Evolutionary conservation across 2,329 filamentous ascomycete species (phyloP).

Genomic region (Phialophora expanda): DNA sequence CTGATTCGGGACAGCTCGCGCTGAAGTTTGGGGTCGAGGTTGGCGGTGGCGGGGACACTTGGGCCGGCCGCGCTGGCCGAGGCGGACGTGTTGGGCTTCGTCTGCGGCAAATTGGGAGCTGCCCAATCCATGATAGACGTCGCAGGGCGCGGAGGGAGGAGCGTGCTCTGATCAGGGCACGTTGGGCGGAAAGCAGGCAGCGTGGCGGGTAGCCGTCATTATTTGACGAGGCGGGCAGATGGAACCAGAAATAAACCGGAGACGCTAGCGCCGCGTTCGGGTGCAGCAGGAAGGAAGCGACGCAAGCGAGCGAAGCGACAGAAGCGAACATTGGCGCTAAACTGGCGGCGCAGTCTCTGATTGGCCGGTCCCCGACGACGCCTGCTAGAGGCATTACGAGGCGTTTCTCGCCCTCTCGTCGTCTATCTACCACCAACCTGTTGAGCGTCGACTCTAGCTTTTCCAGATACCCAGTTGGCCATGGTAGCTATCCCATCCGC

Average conservation of each 20-base stretch:
- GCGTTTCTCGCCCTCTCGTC: background rate
- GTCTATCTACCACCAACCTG: background rate
- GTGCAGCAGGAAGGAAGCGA: background rate
- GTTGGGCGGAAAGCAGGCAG: background rate
- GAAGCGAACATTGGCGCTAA: constrained; percentile 16
- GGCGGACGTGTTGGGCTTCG: constrained; percentile 30
- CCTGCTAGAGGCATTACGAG: background rate
- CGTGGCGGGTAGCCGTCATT: background rate
- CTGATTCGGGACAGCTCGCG: constrained; percentile 65
- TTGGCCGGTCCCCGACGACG: constrained; percentile 28
- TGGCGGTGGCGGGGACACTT: constrained; percentile 28
- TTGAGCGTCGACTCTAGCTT: background rate
- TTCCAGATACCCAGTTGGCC: background rate
- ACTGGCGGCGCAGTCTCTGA: constrained; percentile 19
- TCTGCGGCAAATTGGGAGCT: constrained; percentile 33
- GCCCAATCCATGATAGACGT: constrained; percentile 35
- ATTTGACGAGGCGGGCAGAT: constrained; percentile 19
- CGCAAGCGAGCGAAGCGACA: background rate
- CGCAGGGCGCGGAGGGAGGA: background rate
- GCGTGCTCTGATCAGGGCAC: constrained; percentile 20
- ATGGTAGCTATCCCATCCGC: background rate
- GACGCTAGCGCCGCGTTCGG: background rate
- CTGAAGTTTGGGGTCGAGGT: constrained; percentile 54
- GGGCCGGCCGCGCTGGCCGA: constrained; percentile 5
- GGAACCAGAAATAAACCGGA: constrained; percentile 12